These are phyloP conservation scores for Odontarrhena argentea DNA, from an alignment of 345 rosid genomes.

Conservation along the genomic window DNA sequence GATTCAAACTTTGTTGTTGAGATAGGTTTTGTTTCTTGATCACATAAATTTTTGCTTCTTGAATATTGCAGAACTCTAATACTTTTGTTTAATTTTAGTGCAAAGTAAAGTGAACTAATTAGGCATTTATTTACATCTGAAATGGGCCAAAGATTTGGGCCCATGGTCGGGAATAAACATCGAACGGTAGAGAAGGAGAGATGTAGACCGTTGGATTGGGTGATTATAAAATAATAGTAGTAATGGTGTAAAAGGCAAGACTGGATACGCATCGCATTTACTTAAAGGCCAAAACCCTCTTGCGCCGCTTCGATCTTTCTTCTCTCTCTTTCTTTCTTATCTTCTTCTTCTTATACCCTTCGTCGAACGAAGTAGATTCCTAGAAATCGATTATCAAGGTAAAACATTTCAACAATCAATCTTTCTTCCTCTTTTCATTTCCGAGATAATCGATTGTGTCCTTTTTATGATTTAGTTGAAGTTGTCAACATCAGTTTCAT, in stretches of 20 bases:
- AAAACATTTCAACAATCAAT: neutral
- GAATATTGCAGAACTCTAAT: neutral
- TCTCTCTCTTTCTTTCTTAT: conserved; percentile 26
- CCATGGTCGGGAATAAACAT: conserved; percentile 17
- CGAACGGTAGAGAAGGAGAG: conserved; percentile 22
- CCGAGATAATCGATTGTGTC: neutral
- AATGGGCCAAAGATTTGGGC: conserved; percentile 36
- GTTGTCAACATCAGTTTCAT: neutral
- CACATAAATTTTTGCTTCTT: neutral
- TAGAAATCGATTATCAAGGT: conserved; percentile 39
- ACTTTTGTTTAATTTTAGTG: too few species aligned
- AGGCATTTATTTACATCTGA: neutral
- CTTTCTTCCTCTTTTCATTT: neutral
- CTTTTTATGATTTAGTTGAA: conserved; percentile 2
- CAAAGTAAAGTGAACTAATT: neutral
- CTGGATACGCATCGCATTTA: conserved; percentile 28
- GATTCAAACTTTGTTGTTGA: conserved; percentile 1
- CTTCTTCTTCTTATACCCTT: conserved; percentile 42
- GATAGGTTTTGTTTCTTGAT: neutral
- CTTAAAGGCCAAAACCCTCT: conserved; percentile 36
- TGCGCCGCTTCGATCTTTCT: conserved; percentile 38
- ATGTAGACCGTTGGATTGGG: conserved; percentile 25
- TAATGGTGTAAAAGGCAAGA: conserved; percentile 8
- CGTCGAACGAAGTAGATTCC: conserved; percentile 40
- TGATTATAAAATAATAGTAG: conserved; percentile 6